Evolutionary conservation across 2,329 filamentous ascomycete species (phyloP).

Genomic region (Pseudogymnoascus sp.): DNA sequence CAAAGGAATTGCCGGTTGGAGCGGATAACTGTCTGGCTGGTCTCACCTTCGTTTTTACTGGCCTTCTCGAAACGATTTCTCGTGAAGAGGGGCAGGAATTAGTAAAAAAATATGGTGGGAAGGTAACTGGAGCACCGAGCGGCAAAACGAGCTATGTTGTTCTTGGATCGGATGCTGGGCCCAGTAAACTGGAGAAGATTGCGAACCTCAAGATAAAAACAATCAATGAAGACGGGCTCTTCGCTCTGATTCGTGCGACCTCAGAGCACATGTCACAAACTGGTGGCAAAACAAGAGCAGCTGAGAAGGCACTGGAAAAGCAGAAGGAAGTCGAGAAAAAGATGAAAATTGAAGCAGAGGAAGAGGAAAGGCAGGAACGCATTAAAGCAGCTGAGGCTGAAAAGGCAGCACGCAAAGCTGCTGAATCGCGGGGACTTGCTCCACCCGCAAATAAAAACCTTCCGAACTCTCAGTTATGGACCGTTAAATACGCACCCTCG

Average conservation of each 20-base stretch:
- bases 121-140: slow-evolving; percentile 77
- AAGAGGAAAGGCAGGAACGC: slow-evolving; percentile 79
- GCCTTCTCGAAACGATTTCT: slow-evolving; percentile 69
- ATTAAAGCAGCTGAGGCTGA: slow-evolving; percentile 44
- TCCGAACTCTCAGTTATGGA: slow-evolving; percentile 69
- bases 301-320: slow-evolving; percentile 77
- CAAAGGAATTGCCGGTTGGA: slow-evolving; percentile 69
- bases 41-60: slow-evolving; percentile 91
- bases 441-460: slow-evolving; percentile 26
- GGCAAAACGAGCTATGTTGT: slow-evolving; percentile 93
- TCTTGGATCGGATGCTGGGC: slow-evolving; percentile 82
- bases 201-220: slow-evolving; percentile 72
- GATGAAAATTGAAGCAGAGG: slow-evolving; percentile 67
- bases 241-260: slow-evolving; percentile 64
- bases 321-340: slow-evolving; percentile 78
- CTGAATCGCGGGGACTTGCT: slow-evolving; percentile 31
- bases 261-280: slow-evolving; percentile 60
- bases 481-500: slow-evolving; percentile 87
- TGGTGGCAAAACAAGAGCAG: slow-evolving; percentile 81
- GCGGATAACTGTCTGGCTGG: slow-evolving; percentile 85
- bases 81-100: slow-evolving; percentile 78
- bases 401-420: slow-evolving; percentile 39
- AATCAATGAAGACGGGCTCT: slow-evolving; percentile 88
- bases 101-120: slow-evolving; percentile 90
- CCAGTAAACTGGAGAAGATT: slow-evolving; percentile 87